A percentile compares a stretch with the other conserved stretches of the same genome.
Conservation (phyloP, 495 filamentous ascomycete genomes). For the Wilcoxina mikolae region DNA sequence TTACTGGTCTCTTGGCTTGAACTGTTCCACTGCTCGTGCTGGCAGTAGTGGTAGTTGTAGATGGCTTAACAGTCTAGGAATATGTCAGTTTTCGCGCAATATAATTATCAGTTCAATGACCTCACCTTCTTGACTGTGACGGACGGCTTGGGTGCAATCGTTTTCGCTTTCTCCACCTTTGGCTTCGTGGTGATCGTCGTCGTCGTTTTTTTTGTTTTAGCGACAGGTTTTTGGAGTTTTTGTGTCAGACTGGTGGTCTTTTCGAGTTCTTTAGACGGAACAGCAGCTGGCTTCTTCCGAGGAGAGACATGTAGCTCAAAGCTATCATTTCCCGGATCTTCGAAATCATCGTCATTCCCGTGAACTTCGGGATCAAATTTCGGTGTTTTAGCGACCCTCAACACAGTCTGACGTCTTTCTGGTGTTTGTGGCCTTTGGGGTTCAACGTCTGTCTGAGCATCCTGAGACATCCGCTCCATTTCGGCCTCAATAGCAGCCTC, state of each 20-base stretch:
- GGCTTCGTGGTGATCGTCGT: neutral
- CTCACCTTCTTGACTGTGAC: neutral
- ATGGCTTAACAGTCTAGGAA: neutral
- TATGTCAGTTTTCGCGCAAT: neutral
- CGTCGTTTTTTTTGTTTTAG: neutral
- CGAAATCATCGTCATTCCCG: neutral
- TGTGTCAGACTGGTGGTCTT: too few relatives aligned
- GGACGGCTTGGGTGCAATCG: neutral
- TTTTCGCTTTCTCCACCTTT: neutral
- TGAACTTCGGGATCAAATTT: constrained; percentile 10
- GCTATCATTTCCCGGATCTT: neutral
- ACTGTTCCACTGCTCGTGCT: too few relatives aligned
- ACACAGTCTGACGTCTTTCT: neutral
- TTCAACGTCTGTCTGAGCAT: neutral
- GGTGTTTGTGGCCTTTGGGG: constrained; percentile 2
- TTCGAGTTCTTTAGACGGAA: too few relatives aligned
- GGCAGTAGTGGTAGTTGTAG: neutral
- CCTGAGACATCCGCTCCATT: neutral
- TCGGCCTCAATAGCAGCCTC: neutral
- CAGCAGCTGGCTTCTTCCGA: neutral
- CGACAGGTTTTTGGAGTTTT: neutral
- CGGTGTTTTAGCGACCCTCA: constrained; percentile 5
- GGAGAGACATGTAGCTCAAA: neutral
- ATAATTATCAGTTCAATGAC: neutral
- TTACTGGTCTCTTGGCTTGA: neutral